Base-by-base conservation (phyloP, 345 rosid genomes). In the Citrus mangshanensis region DNA sequence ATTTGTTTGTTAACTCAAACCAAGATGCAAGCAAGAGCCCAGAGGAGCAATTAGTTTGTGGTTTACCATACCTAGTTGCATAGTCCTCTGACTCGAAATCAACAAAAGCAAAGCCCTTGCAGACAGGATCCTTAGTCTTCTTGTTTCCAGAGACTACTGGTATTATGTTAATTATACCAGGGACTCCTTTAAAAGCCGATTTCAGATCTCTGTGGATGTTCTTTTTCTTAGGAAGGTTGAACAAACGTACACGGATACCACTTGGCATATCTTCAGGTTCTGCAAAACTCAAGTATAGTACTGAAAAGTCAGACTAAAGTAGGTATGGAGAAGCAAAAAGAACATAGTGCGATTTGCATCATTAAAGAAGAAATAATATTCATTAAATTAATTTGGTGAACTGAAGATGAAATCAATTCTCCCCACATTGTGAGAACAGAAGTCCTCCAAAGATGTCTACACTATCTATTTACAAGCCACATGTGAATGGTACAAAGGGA, bases 151-250 rank as follows among this genome's bases (percentile, higher is more conserved):
- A 76, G 76, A 95, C 95, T 68, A 87, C 93, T 28, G 99, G 97
- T 72, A 77, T 68, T n/a, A 95, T 86, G 73, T 78, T 81, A 77
- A 84, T 68, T 46, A 95, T 66, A 25, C 99, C 97, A 73, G 82
- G 82, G 32, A 89, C 88, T 42, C 83, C 96, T 80, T 88, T 77
- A 72, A 92, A 95, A 66, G 96, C 93, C 74, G 72, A 79, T 80
- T 88, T 84, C 68, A 95, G 87, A 90, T 95, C 98, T 80, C 97
- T 88, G 32, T 89, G 91, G 75, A 95, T 80, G 63, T 93, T 95
- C 93, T 87, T 95, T 85, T 95, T 95, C 97, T 88, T 95, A 2
- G 99, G 99, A 73, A 95, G 93, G 85, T 92, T 89, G 19, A 64
- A 34, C 62, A 93, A 80, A 54, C 85, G 89, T 40, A 95, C 96